Evolutionary conservation across 352 stramenopile species (phyloP), one percentile per base, ranked within the genome.

Genomic region (Phytophthora quininea): DNA sequence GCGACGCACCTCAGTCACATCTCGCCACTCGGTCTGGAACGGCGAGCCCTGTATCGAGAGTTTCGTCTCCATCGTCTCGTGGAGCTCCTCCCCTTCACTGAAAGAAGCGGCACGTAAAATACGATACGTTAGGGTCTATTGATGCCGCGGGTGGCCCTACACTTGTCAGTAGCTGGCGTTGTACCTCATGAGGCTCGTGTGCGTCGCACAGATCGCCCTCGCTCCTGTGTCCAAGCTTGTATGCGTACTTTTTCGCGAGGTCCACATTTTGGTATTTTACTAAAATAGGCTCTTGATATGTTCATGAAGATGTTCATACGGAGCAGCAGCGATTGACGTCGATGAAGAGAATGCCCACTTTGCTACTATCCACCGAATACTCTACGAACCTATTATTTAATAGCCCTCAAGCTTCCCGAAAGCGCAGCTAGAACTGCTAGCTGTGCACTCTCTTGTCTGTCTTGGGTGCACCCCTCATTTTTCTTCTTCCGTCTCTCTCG

Each of bases 1-100:
- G 19, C 14, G 35, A 58, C 66, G 10, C 49, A 88, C 79, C 73
- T 88, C 62, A n/a, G 80, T 85, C 50, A 86, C 71, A 74, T 89
- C 80, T 54, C 53, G 59, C 74, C 75, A 83, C 29, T 73, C 59
- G 5, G 72, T 48, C 3, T 79, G 43, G 12, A 74, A 62, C 5
- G 69, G 62, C 29, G 67, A 63, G 45, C 52, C 49, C 35, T 69
- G 57, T 58, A 82, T 29, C 51, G 62, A 58, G 51, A 82, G 38
- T 49, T 80, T 79, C 19, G 62, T 61, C 15, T 79, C 54, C 37
- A 86, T 27, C 32, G 76, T 58, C 12, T 56, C 50, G 42, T 74
- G 45, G 55, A 90, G 52, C 64, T 77, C 62, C 54, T 65, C 67
- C 27, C 49, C 33, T 43, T 72, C 73, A 70, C 61, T 75, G 43